Conservation (phyloP, 2,329 filamentous ascomycete genomes). For the Fusarium penzigii region DNA sequence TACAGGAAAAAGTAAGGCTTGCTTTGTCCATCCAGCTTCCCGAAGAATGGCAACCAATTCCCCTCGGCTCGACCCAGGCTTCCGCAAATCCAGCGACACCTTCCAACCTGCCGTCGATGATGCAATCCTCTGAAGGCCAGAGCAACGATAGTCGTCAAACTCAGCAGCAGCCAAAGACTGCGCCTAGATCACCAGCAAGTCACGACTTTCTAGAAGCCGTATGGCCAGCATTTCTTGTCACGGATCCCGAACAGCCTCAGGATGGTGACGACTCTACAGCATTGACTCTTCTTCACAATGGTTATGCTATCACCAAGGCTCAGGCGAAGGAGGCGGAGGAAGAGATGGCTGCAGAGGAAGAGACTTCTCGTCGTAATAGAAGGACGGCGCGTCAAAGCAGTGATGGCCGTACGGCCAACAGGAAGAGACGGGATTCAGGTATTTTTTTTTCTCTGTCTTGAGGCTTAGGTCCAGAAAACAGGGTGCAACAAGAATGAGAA, state of each 20-base stretch:
- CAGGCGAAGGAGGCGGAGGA: neutral
- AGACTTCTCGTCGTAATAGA: neutral
- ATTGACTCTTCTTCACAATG: neutral
- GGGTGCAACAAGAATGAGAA: too few relatives aligned
- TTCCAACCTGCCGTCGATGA: neutral
- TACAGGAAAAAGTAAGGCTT: neutral
- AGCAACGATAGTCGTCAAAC: neutral
- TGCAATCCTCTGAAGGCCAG: neutral
- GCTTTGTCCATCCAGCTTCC: neutral
- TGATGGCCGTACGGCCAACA: neutral
- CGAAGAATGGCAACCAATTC: neutral
- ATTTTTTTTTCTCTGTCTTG: neutral
- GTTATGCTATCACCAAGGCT: neutral
- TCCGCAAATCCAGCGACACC: too few relatives aligned
- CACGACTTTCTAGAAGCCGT: neutral
- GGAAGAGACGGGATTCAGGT: neutral
- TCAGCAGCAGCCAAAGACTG: neutral
- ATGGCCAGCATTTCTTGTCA: neutral
- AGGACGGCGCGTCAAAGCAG: neutral
- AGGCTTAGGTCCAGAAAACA: too few relatives aligned
- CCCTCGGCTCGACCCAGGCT: neutral
- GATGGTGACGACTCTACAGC: neutral
- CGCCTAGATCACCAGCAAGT: neutral
- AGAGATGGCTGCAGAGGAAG: neutral
- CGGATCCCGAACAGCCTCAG: neutral